Conservation (phyloP, 352 stramenopile species). For the Phytophthora tubulina region DNA sequence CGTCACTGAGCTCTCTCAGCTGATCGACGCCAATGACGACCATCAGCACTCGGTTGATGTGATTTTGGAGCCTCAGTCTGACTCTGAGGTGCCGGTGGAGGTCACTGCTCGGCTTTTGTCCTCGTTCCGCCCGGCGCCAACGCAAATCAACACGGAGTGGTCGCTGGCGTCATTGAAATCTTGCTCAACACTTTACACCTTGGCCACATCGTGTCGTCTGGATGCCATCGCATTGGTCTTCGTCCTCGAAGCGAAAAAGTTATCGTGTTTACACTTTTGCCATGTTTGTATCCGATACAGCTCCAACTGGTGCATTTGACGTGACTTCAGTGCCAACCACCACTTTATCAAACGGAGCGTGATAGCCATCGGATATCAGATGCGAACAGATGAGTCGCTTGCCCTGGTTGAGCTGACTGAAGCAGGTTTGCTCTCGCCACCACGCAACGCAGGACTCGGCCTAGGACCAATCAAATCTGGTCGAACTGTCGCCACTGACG, state of each 20-base stretch:
- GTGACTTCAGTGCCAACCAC: slow-evolving; percentile 8
- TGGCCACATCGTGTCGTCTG: slow-evolving; percentile 26
- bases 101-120: slow-evolving; percentile 17
- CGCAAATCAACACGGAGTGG: slow-evolving; percentile 33
- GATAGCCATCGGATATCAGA: slow-evolving; percentile 30
- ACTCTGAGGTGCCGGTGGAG: not conserved
- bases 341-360: not conserved
- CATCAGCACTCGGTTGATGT: slow-evolving; percentile 19
- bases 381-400: slow-evolving; percentile 23
- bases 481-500: slow-evolving; percentile 36
- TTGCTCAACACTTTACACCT: slow-evolving; percentile 30
- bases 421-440: not conserved
- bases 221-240: not conserved
- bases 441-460: not conserved
- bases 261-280: not conserved
- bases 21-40: not conserved
- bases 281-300: not conserved
- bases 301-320: slow-evolving; percentile 9
- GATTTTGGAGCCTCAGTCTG: not conserved
- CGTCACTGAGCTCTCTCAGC: not conserved
- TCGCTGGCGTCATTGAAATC: slow-evolving; percentile 36
- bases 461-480: slow-evolving; percentile 38
- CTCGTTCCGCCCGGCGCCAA: slow-evolving; percentile 32
- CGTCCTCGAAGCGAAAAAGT: not conserved
- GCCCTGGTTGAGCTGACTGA: slow-evolving; percentile 6